Evolutionary conservation across 164 flowering plant species (phyloP).

Genomic region (Stephania japonica): DNA sequence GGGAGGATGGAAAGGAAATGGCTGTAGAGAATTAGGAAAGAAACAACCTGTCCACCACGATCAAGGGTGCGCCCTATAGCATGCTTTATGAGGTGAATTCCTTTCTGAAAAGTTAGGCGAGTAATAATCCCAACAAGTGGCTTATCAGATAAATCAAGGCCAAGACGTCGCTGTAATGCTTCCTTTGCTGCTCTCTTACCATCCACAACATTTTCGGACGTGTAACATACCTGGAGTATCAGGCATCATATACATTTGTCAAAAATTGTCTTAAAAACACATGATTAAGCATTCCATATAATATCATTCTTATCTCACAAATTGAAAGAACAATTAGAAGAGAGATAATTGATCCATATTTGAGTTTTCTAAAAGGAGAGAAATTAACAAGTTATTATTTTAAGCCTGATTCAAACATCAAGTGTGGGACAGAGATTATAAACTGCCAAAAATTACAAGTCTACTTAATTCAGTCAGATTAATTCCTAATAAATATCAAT

Average conservation of each 20-base stretch:
- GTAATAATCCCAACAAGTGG: slow-evolving; percentile 89
- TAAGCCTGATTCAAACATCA: neutral
- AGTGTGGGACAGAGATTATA: neutral
- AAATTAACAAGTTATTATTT: no score
- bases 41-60: slow-evolving; percentile 76
- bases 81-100: slow-evolving; percentile 96
- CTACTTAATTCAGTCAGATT: neutral
- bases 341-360: neutral
- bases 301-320: neutral
- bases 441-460: neutral
- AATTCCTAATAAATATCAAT: neutral
- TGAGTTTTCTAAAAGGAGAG: no score
- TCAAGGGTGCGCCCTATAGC: slow-evolving; percentile 87
- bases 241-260: slow-evolving; percentile 8
- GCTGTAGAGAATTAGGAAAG: neutral
- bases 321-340: neutral
- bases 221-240: slow-evolving; percentile 59
- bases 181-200: slow-evolving; percentile 92
- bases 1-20: neutral
- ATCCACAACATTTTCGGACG: slow-evolving; percentile 82
- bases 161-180: slow-evolving; percentile 86
- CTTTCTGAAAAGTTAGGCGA: slow-evolving; percentile 96
- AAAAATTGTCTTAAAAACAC: neutral
- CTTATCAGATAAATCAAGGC: slow-evolving; percentile 50
- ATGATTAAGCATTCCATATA: neutral